These are phyloP conservation scores for Chlamydomonas eustigma DNA, from an alignment of 139 green algal species.

Conservation along the genomic window DNA sequence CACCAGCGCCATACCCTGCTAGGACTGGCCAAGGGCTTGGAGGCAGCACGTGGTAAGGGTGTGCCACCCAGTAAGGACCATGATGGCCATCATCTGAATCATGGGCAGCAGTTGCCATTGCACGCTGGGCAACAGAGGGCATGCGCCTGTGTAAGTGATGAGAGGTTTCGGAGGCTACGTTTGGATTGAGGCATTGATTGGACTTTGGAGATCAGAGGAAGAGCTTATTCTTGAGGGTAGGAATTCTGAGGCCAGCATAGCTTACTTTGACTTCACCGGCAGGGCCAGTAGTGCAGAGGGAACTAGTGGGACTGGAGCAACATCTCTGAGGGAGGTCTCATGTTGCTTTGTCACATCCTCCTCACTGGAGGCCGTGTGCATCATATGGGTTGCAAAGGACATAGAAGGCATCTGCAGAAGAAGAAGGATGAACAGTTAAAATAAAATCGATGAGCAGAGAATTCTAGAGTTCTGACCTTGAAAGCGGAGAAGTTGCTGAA, in stretches of 20 bases:
- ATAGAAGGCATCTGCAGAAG: slow-evolving; percentile 14
- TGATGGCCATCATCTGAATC: slow-evolving; percentile 1
- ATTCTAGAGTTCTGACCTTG: no score
- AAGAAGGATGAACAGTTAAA: not conserved
- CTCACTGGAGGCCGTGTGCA: slow-evolving; percentile 37
- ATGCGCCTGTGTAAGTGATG: not conserved
- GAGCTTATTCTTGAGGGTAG: not conserved
- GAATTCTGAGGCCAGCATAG: not conserved
- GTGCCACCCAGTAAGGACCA: not conserved
- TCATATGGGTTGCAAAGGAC: slow-evolving; percentile 29
- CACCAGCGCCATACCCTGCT: slow-evolving; percentile 17
- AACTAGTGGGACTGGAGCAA: slow-evolving; percentile 17
- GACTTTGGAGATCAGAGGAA: not conserved
- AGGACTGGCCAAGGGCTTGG: slow-evolving; percentile 31
- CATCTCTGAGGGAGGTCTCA: not conserved
- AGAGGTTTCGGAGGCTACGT: no score
- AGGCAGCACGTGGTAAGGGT: slow-evolving; percentile 45
- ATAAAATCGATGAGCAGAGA: no score
- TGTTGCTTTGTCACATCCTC: not conserved
- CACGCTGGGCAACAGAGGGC: slow-evolving; percentile 6
- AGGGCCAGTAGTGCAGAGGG: slow-evolving; percentile 24
- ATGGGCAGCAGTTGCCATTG: slow-evolving; percentile 26
- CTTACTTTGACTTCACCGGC: slow-evolving; percentile 19
- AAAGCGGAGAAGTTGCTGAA: no score
- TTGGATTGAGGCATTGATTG: no score